Base-by-base conservation (phyloP, 805 yeast species). In the Sporopachydermia lactativora region DNA sequence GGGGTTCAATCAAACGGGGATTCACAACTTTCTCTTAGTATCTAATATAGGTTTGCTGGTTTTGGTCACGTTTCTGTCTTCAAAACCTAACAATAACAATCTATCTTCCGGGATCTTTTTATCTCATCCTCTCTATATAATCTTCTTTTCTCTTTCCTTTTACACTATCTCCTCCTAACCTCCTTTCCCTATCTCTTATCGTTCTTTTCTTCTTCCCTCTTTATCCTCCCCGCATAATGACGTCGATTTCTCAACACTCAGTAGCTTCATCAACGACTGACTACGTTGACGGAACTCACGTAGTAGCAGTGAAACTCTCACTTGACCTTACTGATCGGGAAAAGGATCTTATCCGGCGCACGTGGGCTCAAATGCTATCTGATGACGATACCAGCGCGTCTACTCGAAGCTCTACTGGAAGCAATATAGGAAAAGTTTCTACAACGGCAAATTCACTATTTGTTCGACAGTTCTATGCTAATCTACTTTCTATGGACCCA, bases 381-480 rank as follows among this genome's bases (percentile, higher is more conserved):
- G 31, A 24, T n/a, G 31, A 24, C 31, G 31, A 24, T 24, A 24
- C 31, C 8, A n/a, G 8, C 8, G 31, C 31, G 8, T 24, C 31
- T n/a, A n/a, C n/a, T n/a, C n/a, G n/a, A n/a, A 24, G 31, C n/a
- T 24, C 31, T 8, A 24, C 31, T 8, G 8, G 13, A 24, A n/a
- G 13, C 8, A 8, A 8, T 24, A 24, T n/a, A 24, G 8, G 13
- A 24, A 24, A 24, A 24, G 31, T 24, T 24, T 24, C n/a, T n/a
- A 24, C 31, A 24, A 66, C 65, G 40, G 68, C 69, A 18, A 68
- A 72, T 15, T 74, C 83, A 1, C 58, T 80, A 19, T 83, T 83
- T 54, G 81, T 89, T 52, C 67, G 77, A 41, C 94, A 83, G 54
- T 71, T 83, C 52, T 83, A 82, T 58, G 70, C 75, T 40, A 83